Base-by-base conservation (phyloP, 805 yeast species). In the Saccharomycopsis amapae region DNA sequence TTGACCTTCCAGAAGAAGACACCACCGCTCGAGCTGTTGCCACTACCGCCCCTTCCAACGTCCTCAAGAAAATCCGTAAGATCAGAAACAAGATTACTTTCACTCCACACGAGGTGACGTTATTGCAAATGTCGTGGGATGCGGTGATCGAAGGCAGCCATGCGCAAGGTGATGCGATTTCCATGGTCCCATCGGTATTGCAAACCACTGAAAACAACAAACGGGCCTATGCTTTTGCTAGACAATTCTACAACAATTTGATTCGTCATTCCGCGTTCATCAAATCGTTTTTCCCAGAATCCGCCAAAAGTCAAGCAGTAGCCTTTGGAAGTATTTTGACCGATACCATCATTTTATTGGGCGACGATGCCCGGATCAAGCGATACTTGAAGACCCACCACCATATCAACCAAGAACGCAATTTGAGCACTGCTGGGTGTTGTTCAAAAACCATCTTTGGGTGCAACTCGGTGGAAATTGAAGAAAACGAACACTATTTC, bases 201-300 rank as follows among this genome's bases (percentile, higher is more conserved):
- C 5, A 5, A 17, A 20, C 5, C 10, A 34, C 24, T n/a, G n/a
- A 32, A 17, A 26, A 40, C 9, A 40, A 40, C 28, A 22, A 22
- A 10, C 44, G 40, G 28, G 51, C 51, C 3, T 50, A 50, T 33
- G 41, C 49, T 12, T 44, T 50, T 26, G 41, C 53, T 12, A 47
- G 41, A 18, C 53, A 50, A 38, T 48, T 50, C 35, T 50, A 50
- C 41, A 47, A 40, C 24, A 50, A 50, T 24, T 32, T 50, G 22
- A 44, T 50, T 28, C 24, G 51, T 6, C 37, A 47, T 12, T 35
- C 40, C 30, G 18, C 51, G 7, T 41, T 40, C 23, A 42, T 44
- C 25, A 47, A 45, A 25, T n/a, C 26, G 6, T 36, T 44, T 36
- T 49, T 49, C 28, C 52, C 49, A 12, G 10, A 33, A 13, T 36